phyloP scores from a whole-genome alignment of 2,329 filamentous ascomycete genomes.

The Catunica adiposa region DNA sequence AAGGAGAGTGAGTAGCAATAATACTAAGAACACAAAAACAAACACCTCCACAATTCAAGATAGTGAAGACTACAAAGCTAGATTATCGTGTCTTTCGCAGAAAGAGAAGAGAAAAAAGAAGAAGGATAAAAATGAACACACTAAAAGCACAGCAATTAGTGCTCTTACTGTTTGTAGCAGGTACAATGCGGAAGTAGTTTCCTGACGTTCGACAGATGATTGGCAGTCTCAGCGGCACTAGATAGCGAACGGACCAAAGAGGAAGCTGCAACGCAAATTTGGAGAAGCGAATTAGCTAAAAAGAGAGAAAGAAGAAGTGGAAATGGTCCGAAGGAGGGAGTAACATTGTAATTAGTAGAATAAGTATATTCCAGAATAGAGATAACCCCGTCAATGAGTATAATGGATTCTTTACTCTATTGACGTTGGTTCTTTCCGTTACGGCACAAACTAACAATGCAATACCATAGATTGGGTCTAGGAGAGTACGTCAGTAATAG shows the following conservation, averaged over 20 bases:
- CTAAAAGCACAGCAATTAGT: background rate
- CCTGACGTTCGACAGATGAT: background rate
- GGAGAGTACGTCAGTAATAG: background rate
- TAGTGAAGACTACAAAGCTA: background rate
- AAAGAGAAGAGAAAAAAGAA: background rate
- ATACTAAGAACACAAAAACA: background rate
- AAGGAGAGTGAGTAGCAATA: background rate
- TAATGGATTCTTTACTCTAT: too few species aligned
- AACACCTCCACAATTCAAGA: background rate
- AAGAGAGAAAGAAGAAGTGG: background rate
- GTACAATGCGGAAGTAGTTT: too few species aligned
- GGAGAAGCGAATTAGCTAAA: background rate
- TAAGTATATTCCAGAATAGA: too few species aligned
- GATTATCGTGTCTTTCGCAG: slow-evolving; percentile 1
- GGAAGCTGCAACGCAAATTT: background rate
- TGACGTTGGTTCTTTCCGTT: too few species aligned
- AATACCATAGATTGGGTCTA: background rate
- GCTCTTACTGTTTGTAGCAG: too few species aligned
- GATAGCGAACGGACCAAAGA: background rate
- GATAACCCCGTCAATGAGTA: too few species aligned
- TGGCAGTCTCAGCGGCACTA: background rate
- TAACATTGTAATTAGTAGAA: too few species aligned
- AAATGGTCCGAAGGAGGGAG: background rate
- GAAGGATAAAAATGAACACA: background rate
- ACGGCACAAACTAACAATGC: background rate